Conservation (phyloP, 2,329 filamentous ascomycete species). For the Arthrinium phaeospermum region DNA sequence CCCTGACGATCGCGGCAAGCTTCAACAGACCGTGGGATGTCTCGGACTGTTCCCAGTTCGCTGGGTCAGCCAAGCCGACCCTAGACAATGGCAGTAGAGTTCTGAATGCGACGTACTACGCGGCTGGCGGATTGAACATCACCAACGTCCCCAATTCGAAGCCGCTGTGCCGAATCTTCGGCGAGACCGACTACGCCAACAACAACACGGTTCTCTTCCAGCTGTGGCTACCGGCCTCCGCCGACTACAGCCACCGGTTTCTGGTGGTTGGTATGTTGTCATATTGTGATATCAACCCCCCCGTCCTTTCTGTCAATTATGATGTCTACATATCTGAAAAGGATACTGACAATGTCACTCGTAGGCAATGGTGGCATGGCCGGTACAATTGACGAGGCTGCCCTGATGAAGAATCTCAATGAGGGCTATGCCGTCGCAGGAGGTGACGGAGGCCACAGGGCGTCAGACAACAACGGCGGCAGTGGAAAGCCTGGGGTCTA, state of each 20-base stretch:
- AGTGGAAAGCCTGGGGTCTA: slow-evolving; percentile 28
- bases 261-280: slow-evolving; percentile 31
- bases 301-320: not conserved
- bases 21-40: slow-evolving; percentile 22
- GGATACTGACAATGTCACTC: not conserved
- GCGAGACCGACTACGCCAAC: slow-evolving; percentile 26
- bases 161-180: slow-evolving; percentile 30
- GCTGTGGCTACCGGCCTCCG: slow-evolving; percentile 30
- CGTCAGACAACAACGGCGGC: slow-evolving; percentile 27
- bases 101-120: slow-evolving; percentile 26
- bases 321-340: not conserved
- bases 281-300: not conserved
- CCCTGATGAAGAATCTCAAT: slow-evolving; percentile 30
- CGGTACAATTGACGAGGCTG: slow-evolving; percentile 28
- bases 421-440: slow-evolving; percentile 33
- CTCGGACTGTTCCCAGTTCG: slow-evolving; percentile 28
- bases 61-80: slow-evolving; percentile 22
- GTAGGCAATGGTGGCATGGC: slow-evolving; percentile 35
- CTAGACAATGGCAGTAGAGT: slow-evolving; percentile 17
- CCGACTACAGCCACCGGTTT: slow-evolving; percentile 29
- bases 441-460: slow-evolving; percentile 32
- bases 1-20: not conserved
- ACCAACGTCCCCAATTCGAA: slow-evolving; percentile 23
- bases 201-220: slow-evolving; percentile 34
- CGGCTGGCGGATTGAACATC: slow-evolving; percentile 22